phyloP scores from a whole-genome alignment of 2,329 filamentous ascomycete genomes.

The Endocalyx cinctus region DNA sequence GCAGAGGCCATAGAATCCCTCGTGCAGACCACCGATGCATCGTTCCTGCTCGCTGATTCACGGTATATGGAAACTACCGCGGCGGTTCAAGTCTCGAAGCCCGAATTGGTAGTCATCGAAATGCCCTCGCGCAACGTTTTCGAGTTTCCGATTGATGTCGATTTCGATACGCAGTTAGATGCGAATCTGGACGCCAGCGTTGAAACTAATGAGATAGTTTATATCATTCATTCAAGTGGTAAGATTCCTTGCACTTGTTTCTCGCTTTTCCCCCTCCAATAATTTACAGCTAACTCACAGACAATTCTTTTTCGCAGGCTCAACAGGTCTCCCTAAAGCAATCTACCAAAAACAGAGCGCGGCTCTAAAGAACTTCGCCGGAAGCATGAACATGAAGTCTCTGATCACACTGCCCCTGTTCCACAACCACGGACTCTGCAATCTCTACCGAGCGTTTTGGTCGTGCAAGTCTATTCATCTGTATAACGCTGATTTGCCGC shows the following conservation, averaged over 20 bases:
- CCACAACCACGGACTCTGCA: constrained; percentile 55
- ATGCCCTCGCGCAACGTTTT: constrained; percentile 23
- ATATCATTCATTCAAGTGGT: constrained; percentile 23
- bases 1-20: constrained; percentile 27
- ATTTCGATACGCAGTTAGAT: constrained; percentile 25
- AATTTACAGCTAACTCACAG: constrained; percentile 16
- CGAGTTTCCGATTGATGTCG: constrained; percentile 26
- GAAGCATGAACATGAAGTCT: constrained; percentile 33
- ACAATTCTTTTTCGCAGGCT: constrained; percentile 34
- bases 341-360: constrained; percentile 53
- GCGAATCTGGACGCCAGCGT: constrained; percentile 27
- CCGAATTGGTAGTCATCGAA: constrained; percentile 16
- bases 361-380: constrained; percentile 43
- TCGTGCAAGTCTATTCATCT: constrained; percentile 46
- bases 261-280: too few species aligned
- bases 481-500: constrained; percentile 50
- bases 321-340: constrained; percentile 59
- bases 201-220: constrained; percentile 18
- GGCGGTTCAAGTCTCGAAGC: constrained; percentile 11
- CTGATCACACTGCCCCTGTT: constrained; percentile 55
- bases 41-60: constrained; percentile 21
- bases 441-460: constrained; percentile 48
- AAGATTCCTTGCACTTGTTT: too few species aligned
- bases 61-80: constrained; percentile 17
- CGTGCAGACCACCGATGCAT: constrained; percentile 19